Base-by-base conservation (phyloP, 768 basidiomycete genomes). In the Udeniomyces megalosporus region DNA sequence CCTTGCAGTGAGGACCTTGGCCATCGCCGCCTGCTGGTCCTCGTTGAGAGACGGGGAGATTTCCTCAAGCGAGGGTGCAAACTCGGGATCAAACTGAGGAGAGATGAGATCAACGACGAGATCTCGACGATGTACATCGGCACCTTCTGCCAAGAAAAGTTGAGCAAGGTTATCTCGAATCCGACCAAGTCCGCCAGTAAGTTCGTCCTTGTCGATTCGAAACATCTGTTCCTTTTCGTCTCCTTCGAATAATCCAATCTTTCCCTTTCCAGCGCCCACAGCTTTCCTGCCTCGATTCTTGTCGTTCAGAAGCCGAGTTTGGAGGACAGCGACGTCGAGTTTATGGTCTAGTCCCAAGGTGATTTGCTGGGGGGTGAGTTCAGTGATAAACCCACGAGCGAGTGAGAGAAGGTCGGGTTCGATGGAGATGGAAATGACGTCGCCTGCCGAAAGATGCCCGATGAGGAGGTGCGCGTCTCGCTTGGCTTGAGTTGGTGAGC, bases 121-220 rank as follows among this genome's bases (percentile, higher is more conserved):
- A 60, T 80, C 75, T 4, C 89, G 76, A 20, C 84, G 79, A 46
- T 78, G 77, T 24, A 76, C 70, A 66, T 93, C 87, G 14, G 72
- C 68, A 5, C 61, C 65, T 17, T 83, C 80, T 0, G 79, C 81
- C 69, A 88, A 88, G 74, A 96, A 97, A 11, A 97, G 69, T 59
- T 84, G 84, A 0, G 91, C 85, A 48, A 97, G 82, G 68, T 95
- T 97, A 67, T 88, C 84, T 10, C 95, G 80, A 70, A 99, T 83
- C 22, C 88, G 80, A 46, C 82, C 82, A 82, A 97, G 85, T 1
- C 91, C 89, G 7, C 82, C 80, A 4, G 82, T 81, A 53, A 96
- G 74, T 72, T 97, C 95, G 71, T 97, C 95, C 69, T 84, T 90
- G 77, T 97, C 95, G 61, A 99, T 82, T 17, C 93, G 81, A 76